These are phyloP conservation scores for Naumovozyma castellii DNA, from an alignment of 805 yeast species.

Conservation along the genomic window DNA sequence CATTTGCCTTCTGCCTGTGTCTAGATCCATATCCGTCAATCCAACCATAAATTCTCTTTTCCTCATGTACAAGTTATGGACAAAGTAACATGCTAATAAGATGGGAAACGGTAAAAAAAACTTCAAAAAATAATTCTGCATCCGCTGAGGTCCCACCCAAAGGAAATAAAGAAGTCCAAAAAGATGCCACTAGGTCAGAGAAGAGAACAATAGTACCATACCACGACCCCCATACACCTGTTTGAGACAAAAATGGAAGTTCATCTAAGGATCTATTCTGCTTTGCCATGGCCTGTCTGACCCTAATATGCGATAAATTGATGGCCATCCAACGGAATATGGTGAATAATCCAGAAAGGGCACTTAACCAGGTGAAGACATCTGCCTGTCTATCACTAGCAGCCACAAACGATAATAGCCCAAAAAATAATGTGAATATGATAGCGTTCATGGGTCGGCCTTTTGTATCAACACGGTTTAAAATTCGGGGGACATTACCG, in stretches of 20 bases:
- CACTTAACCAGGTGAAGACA: slow-evolving; percentile 56
- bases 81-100: slow-evolving; percentile 44
- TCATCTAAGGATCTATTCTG: slow-evolving; percentile 67
- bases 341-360: slow-evolving; percentile 52
- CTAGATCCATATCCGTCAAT: slow-evolving; percentile 47
- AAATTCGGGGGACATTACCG: slow-evolving; percentile 50
- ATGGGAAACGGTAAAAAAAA: slow-evolving; percentile 58
- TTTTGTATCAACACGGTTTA: slow-evolving; percentile 52
- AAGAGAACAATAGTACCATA: slow-evolving; percentile 53
- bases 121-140: slow-evolving; percentile 52
- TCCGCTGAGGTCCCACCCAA: slow-evolving; percentile 41
- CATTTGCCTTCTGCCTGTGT: slow-evolving; percentile 50
- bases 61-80: slow-evolving; percentile 46
- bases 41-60: slow-evolving; percentile 35
- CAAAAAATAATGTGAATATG: slow-evolving; percentile 41
- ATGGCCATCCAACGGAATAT: slow-evolving; percentile 57
- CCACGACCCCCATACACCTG: slow-evolving; percentile 59
- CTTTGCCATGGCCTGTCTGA: slow-evolving; percentile 50
- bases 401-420: slow-evolving; percentile 49
- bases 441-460: slow-evolving; percentile 62
- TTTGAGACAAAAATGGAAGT: slow-evolving; percentile 54
- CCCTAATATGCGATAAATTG: slow-evolving; percentile 49
- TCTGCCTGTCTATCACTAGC: slow-evolving; percentile 43
- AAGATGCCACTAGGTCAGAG: slow-evolving; percentile 61
- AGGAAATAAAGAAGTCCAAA: slow-evolving; percentile 77